Evolutionary conservation across 257 asterid species (phyloP), one percentile per base, ranked within the genome.

Genomic region (Solanum phureja): DNA sequence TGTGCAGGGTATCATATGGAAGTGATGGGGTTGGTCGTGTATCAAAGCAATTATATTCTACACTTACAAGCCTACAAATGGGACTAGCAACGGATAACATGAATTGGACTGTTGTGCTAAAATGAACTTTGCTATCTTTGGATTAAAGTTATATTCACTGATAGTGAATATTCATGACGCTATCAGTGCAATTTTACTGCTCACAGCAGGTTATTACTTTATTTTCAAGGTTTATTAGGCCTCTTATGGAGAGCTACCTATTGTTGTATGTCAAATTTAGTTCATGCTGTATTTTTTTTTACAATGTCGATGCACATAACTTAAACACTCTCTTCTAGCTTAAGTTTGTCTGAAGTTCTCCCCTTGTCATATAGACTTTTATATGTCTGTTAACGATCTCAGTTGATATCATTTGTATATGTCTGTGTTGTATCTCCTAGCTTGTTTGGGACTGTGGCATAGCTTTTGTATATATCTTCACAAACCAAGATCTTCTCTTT

Each of bases 21-120:
- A 88, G 83, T 12, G 91, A 92, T 33, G 98, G 98, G 44, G 94
- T 95, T 38, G 98, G 99, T 6, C 92, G 91, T 1, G 97, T 97
- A 83, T 93, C 99, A 11, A 94, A 94, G 49, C 96, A 93, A 86
- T 93, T 97, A 44, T 95, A 97, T 87, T 93, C 98, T 23, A 91
- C 98, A 18, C 93, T 97, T 40, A 97, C 98, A 35, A 92, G 94
- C 91, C 94, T 97, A 79, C 99, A 97, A 83, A 95, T 95, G 98
- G 99, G 99, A 89, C 92, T 95, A 23, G 75, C 94, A 42, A 95
- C 93, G 89, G 97, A 97, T 88, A 91, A 92, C 87, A 92, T 95
- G 98, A 93, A 92, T 52, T 97, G 98, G 99, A 90, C 90, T 23
- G 87, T 92, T 73, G 95, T 89, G 92, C 94, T 96, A 37, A 94